phyloP scores from a whole-genome alignment of 176 grass and related monocot species.

The Elymus sibiricus region DNA sequence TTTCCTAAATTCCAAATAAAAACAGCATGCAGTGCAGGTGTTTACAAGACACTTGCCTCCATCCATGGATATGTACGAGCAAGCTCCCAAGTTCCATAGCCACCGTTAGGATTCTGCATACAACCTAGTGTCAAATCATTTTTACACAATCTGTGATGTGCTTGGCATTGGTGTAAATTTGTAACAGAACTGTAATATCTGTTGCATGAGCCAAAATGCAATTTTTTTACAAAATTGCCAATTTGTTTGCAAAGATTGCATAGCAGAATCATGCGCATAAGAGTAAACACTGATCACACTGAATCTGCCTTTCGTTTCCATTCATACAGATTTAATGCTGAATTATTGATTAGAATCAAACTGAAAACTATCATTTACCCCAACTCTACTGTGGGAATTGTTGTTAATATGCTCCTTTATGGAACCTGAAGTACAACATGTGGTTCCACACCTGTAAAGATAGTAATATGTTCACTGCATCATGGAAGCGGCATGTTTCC shows the following conservation, averaged over 20 bases:
- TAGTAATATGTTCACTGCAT: conserved; percentile 50
- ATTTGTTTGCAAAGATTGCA: background rate
- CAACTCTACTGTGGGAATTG: too few species aligned
- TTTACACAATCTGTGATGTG: background rate
- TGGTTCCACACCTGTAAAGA: conserved; percentile 51
- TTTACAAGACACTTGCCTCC: conserved; percentile 39
- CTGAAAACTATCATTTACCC: background rate
- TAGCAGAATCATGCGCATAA: background rate
- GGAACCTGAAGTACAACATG: conserved; percentile 8
- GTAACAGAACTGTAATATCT: background rate
- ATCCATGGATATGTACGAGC: conserved; percentile 68
- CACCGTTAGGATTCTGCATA: conserved; percentile 67
- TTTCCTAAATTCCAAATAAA: background rate
- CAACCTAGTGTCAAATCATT: conserved; percentile 6
- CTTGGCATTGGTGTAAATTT: background rate
- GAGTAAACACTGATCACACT: background rate
- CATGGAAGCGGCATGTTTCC: conserved; percentile 28
- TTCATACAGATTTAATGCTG: background rate
- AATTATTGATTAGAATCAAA: background rate
- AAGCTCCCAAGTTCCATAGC: conserved; percentile 69
- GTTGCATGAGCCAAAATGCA: background rate
- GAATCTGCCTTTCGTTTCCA: background rate
- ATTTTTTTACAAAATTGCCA: too few species aligned
- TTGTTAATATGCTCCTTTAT: too few species aligned
- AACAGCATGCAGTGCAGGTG: background rate